A percentile compares a stretch with the other conserved stretches of the same genome.
Conservation (phyloP, 441 rosid genomes). For the Pelargonium hybrid region DNA sequence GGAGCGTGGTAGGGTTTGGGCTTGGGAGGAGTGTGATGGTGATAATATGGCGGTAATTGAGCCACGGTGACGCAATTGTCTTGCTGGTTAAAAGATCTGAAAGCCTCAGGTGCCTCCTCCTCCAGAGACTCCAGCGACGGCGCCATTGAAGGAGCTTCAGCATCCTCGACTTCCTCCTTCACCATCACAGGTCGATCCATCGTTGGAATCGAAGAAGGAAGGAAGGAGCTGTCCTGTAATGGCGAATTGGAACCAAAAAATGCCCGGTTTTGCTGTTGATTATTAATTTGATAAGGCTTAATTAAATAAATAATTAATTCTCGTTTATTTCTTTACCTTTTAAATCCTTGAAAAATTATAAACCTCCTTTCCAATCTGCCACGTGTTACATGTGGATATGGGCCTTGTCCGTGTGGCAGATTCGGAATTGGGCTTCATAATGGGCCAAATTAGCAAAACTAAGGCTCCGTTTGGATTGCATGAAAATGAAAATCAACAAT, state of each 20-base stretch:
- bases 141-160: background rate
- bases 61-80: background rate
- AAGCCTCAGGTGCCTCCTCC: background rate
- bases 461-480: too few species aligned
- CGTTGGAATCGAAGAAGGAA: background rate
- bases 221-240: background rate
- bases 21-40: background rate
- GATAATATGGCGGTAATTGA: background rate
- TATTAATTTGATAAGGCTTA: too few species aligned
- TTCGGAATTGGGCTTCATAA: too few species aligned
- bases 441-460: too few species aligned
- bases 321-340: too few species aligned
- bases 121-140: background rate
- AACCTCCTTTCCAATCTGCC: too few species aligned
- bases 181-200: background rate
- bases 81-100: background rate
- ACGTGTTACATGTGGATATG: too few species aligned
- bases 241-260: background rate
- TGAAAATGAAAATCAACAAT: too few species aligned
- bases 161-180: background rate
- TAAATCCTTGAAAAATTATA: too few species aligned
- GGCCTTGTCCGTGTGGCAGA: too few species aligned
- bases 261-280: too few species aligned
- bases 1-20: background rate
- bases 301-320: too few species aligned